Evolutionary conservation across 2,329 filamentous ascomycete genomes (phyloP), one percentile per base, ranked within the genome.

Genomic region (Trichocomaceae sp.): DNA sequence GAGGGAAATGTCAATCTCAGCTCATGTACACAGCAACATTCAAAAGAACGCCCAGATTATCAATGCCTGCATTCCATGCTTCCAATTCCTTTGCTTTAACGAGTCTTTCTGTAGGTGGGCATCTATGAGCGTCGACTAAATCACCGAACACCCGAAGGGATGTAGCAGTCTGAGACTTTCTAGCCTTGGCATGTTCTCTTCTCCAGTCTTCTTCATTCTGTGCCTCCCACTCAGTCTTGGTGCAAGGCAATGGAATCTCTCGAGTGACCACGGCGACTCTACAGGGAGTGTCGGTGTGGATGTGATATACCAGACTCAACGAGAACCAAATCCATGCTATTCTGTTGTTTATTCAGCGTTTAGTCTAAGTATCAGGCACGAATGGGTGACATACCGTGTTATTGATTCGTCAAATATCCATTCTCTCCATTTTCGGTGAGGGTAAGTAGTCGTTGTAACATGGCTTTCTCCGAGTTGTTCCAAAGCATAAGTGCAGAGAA

Each of bases 221-320:
- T 8, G 54, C 54, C 10, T 56, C 50, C 54, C 54, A 56, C 44
- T 56, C 54, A 4, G 50, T 49, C 54, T 52, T 56, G 26, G 42
- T 52, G 13, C 49, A 52, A 13, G 54, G 54, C 10, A 56, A 29
- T 9, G 54, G 49, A 26, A 52, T 47, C 9, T 31, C 29, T 45
- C 26, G 26, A 17, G 50, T 48, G 2, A 29, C 23, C n/a, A 39
- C 49, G 17, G 50, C 45, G 10, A 56, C 39, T 48, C 20, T 51
- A 39, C 54, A 56, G 20, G 44, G 26, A 9, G 41, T 23, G 19
- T 37, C 50, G 17, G 48, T 49, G 19, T 46, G 54, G n/a, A 56
- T 44, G n/a, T 52, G 31, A 22, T 48, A 56, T 15, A 49, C 54
- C 15, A 56, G 19, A 12, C 50, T 56, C 6, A 56, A 19, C 33